Percentiles rank a stretch among this genome's conserved stretches.
These are phyloP conservation scores for Dothistroma pini DNA, from an alignment of 2,329 filamentous ascomycete species.

Conservation along the genomic window DNA sequence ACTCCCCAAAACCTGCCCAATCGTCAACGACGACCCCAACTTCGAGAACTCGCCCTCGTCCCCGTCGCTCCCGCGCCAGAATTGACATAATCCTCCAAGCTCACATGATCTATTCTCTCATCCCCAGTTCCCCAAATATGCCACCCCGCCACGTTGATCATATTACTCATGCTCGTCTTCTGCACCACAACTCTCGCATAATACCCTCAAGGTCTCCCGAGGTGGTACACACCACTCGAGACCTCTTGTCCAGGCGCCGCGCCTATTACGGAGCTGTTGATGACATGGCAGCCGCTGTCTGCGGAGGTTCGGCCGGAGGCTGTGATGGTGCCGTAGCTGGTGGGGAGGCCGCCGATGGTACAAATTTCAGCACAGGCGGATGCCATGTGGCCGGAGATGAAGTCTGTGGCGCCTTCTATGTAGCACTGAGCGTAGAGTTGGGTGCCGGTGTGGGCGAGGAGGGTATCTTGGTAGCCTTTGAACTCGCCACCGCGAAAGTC, in stretches of 20 bases:
- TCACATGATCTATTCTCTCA: slow-evolving; percentile 49
- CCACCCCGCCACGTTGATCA: slow-evolving; percentile 61
- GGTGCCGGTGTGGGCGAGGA: slow-evolving; percentile 49
- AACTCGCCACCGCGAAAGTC: too few species aligned
- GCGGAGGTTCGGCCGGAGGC: slow-evolving; percentile 37
- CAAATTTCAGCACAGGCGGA: slow-evolving; percentile 51
- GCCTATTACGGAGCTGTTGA: slow-evolving; percentile 51
- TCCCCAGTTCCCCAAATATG: slow-evolving; percentile 50
- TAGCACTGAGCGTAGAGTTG: slow-evolving; percentile 55
- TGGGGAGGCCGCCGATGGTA: slow-evolving; percentile 47
- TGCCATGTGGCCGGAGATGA: slow-evolving; percentile 56
- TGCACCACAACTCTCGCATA: slow-evolving; percentile 53
- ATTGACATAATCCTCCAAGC: slow-evolving; percentile 59
- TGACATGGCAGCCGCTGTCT: slow-evolving; percentile 51
- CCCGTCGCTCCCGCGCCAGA: slow-evolving; percentile 55
- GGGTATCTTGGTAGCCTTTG: slow-evolving; percentile 54
- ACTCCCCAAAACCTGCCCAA: slow-evolving; percentile 46
- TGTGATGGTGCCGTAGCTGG: slow-evolving; percentile 45
- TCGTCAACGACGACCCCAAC: slow-evolving; percentile 40
- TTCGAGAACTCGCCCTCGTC: slow-evolving; percentile 50
- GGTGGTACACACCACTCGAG: slow-evolving; percentile 42
- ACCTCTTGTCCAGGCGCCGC: slow-evolving; percentile 41
- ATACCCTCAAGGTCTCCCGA: slow-evolving; percentile 53
- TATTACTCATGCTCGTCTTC: slow-evolving; percentile 48
- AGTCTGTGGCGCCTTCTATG: slow-evolving; percentile 58